Conservation (phyloP, 306 rosid genomes). For the Hylodesmum podocarpum region DNA sequence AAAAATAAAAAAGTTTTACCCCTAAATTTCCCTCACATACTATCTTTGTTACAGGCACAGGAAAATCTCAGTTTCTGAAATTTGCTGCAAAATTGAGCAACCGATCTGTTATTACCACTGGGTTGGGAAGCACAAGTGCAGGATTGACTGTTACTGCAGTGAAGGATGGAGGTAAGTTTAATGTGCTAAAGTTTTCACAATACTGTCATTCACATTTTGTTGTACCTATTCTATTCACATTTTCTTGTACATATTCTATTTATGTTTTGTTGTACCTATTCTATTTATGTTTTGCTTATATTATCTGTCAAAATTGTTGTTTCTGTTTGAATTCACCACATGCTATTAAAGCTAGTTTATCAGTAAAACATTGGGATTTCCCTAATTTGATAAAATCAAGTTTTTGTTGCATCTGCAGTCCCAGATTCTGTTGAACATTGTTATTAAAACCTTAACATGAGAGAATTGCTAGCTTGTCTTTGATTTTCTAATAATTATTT, state of each 20-base stretch:
- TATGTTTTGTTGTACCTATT: background rate
- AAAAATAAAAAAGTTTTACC: background rate
- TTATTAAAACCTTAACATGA: slow-evolving; percentile 11
- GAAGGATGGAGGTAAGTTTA: slow-evolving; percentile 79
- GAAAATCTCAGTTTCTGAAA: slow-evolving; percentile 95
- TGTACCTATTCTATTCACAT: background rate
- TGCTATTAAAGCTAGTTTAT: background rate
- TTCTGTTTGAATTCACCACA: slow-evolving; percentile 13
- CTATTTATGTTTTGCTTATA: slow-evolving; percentile 2
- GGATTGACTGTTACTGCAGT: slow-evolving; percentile 97
- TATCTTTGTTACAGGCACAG: slow-evolving; percentile 62
- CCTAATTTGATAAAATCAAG: slow-evolving; percentile 1
- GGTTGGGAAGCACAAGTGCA: slow-evolving; percentile 97
- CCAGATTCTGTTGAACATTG: background rate
- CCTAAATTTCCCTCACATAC: slow-evolving; percentile 16
- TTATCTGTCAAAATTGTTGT: slow-evolving; percentile 15
- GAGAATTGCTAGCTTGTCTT: slow-evolving; percentile 6
- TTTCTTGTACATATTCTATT: no score
- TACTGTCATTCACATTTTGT: background rate
- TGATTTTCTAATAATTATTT: background rate
- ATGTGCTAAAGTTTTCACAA: background rate
- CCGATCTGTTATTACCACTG: slow-evolving; percentile 94
- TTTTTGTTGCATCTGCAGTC: background rate
- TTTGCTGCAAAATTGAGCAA: slow-evolving; percentile 92
- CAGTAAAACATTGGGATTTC: background rate